Conservation (phyloP, 352 stramenopile species). For the Hyaloperonospora brassicae region DNA sequence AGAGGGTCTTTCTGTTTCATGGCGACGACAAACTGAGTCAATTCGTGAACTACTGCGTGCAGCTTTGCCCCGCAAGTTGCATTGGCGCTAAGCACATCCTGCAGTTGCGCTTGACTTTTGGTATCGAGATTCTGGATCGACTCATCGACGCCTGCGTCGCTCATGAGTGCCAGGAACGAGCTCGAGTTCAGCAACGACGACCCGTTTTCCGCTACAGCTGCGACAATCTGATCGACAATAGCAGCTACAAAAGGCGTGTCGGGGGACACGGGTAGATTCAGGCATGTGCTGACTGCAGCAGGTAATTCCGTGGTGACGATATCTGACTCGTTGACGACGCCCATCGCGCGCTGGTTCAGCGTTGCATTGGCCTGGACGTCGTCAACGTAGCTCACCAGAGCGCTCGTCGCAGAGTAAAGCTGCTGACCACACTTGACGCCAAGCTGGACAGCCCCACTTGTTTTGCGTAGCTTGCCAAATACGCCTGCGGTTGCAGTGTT, state of each 20-base stretch:
- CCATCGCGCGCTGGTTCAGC: too few relatives aligned
- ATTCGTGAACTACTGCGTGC: conserved; percentile 24
- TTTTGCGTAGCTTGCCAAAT: conserved; percentile 23
- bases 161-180: conserved; percentile 18
- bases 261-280: too few relatives aligned
- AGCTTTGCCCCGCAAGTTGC: conserved; percentile 27
- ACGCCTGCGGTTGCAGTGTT: conserved; percentile 33
- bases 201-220: too few relatives aligned
- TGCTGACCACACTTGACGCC: conserved; percentile 24
- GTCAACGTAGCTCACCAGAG: too few relatives aligned
- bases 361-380: too few relatives aligned
- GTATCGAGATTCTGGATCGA: conserved; percentile 12
- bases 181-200: too few relatives aligned
- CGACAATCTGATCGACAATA: too few relatives aligned
- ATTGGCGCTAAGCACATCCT: conserved; percentile 25
- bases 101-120: conserved; percentile 19
- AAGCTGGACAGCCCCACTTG: conserved; percentile 19
- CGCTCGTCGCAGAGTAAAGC: conserved; percentile 17
- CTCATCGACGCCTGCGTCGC: conserved; percentile 9
- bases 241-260: too few relatives aligned
- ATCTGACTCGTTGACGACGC: too few relatives aligned
- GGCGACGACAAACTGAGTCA: conserved; percentile 10
- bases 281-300: too few relatives aligned
- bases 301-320: too few relatives aligned
- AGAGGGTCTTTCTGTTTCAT: conserved; percentile 12